These are phyloP conservation scores for Wickerhamiella domercqiae DNA, from an alignment of 805 yeast genomes.

Conservation along the genomic window DNA sequence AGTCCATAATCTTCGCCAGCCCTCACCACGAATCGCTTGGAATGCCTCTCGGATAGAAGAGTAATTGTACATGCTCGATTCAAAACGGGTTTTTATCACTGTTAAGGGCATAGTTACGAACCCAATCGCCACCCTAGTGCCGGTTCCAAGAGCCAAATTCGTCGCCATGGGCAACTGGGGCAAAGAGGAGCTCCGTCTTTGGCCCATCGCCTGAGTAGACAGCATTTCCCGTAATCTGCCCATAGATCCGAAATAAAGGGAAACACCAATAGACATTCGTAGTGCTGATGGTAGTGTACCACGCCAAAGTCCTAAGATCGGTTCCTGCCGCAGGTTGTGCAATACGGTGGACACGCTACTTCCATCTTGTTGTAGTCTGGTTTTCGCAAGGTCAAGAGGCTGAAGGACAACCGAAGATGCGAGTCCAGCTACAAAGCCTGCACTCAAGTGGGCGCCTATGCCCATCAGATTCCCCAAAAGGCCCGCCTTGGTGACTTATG, in stretches of 20 bases:
- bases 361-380: conserved; percentile 56
- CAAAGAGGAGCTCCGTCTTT: conserved; percentile 22
- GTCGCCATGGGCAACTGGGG: conserved; percentile 60
- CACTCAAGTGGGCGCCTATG: conserved; percentile 36
- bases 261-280: conserved; percentile 83
- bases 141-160: conserved; percentile 62
- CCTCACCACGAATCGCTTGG: conserved; percentile 39
- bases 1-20: conserved; percentile 53
- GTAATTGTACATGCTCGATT: conserved; percentile 63
- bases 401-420: conserved; percentile 67
- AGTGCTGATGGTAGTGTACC: conserved; percentile 87
- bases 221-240: conserved; percentile 42
- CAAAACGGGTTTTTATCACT: conserved; percentile 74
- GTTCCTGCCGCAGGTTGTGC: conserved; percentile 11
- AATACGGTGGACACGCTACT: conserved; percentile 12
- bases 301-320: conserved; percentile 54
- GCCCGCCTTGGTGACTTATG: too few species aligned
- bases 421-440: conserved; percentile 79
- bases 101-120: conserved; percentile 89
- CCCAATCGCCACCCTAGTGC: conserved; percentile 71
- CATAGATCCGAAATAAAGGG: conserved; percentile 62
- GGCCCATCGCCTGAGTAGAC: conserved; percentile 22
- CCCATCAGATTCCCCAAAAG: conserved; percentile 1
- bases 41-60: conserved; percentile 47
- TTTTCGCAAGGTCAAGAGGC: conserved; percentile 79